phyloP scores from a whole-genome alignment of 768 basidiomycete species.

The Suillus lakei region DNA sequence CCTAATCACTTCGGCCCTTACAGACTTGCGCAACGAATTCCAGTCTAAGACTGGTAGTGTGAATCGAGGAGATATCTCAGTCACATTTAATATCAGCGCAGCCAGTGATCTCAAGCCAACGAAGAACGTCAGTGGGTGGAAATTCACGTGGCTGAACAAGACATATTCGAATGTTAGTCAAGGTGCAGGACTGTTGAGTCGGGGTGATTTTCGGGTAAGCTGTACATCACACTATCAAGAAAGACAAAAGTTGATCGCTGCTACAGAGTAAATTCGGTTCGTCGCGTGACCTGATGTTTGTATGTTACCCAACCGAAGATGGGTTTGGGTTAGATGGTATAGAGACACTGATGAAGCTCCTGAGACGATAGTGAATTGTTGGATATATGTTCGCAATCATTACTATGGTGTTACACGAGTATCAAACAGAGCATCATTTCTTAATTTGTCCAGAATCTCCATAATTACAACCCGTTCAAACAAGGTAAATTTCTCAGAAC shows the following conservation, averaged over 20 bases:
- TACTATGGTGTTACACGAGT: background rate
- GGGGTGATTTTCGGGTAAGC: no score
- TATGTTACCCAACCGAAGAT: conserved; percentile 51
- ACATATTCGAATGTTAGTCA: conserved; percentile 47
- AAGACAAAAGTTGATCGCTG: background rate
- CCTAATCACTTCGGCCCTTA: conserved; percentile 53
- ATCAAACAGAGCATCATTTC: background rate
- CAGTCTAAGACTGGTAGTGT: conserved; percentile 4
- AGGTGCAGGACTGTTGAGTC: conserved; percentile 43
- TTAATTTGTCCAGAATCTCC: background rate
- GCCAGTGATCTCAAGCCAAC: conserved; percentile 43
- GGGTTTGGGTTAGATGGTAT: conserved; percentile 53
- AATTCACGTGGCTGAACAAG: conserved; percentile 47
- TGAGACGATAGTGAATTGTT: conserved; percentile 23
- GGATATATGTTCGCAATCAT: background rate
- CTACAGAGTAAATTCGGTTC: conserved; percentile 51
- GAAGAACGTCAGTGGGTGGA: conserved; percentile 53
- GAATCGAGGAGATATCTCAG: conserved; percentile 26
- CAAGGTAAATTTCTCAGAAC: background rate
- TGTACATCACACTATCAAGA: background rate
- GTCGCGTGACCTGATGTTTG: conserved; percentile 48
- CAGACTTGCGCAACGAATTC: conserved; percentile 42
- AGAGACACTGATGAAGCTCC: conserved; percentile 45
- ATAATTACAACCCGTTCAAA: background rate
- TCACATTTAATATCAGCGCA: conserved; percentile 56